Evolutionary conservation across 73 alveolate species (phyloP).

Genomic region (Blepharisma japonicum): DNA sequence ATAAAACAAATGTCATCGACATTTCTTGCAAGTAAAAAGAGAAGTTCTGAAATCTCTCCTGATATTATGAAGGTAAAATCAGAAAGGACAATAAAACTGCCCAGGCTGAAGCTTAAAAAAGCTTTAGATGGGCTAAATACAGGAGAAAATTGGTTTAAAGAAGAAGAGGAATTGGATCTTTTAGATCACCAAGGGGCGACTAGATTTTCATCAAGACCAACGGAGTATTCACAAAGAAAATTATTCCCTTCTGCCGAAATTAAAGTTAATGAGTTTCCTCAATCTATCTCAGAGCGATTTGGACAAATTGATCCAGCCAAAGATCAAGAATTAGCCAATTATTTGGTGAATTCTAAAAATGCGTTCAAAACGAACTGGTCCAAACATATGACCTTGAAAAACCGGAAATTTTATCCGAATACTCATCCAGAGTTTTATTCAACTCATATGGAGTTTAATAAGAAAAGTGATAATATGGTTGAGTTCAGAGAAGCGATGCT

Average conservation of each 20-base stretch:
- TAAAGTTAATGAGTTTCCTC: constrained; percentile 2
- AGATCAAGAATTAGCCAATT: constrained; percentile 6
- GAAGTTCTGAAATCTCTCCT: no score
- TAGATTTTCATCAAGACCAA: constrained; percentile 22
- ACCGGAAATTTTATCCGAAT: constrained; percentile 8
- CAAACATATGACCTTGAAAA: constrained; percentile 2
- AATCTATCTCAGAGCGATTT: background rate
- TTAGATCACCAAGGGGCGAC: background rate
- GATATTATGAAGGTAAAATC: no score
- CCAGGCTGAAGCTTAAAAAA: no score
- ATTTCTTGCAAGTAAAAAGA: no score
- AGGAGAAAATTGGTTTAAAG: no score
- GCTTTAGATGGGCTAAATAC: no score
- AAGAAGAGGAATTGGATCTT: no score
- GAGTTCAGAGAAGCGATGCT: constrained; percentile 25
- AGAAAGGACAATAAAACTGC: no score
- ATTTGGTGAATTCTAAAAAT: constrained; percentile 3
- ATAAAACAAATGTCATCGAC: no score
- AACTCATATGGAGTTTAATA: background rate
- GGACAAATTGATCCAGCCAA: background rate
- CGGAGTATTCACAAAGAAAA: no score
- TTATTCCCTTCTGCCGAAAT: background rate
- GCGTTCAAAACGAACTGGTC: constrained; percentile 15
- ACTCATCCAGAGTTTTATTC: constrained; percentile 8
- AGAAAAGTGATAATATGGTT: constrained; percentile 22